Evolutionary conservation across 352 stramenopile genomes (phyloP), one percentile per base, ranked within the genome.

Genomic region (Globisporangium parvum): DNA sequence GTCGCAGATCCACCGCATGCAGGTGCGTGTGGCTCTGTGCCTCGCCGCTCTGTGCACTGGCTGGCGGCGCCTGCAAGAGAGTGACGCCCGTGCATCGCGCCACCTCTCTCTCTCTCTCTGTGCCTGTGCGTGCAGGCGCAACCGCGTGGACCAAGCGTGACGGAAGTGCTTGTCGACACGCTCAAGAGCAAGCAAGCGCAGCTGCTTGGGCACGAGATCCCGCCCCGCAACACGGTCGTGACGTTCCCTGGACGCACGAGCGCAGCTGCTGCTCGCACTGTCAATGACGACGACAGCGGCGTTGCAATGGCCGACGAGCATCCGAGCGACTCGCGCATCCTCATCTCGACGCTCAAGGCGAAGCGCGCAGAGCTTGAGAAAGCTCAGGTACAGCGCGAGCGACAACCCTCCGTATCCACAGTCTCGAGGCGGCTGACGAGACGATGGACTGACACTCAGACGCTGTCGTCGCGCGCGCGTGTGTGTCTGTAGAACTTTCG

Each of bases 141-240:
- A 60, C 85, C 85, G 23, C 74, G 85, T 39, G 85, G 85, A 1
- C 70, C 80, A 3, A 93, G 85, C 54, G 74, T 73, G 12, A 95
- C 83, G 3, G 80, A 93, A 67, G 75, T 88, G 20, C 75, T 87
- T 17, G 73, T 95, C 9, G 82, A 82, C 18, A 73, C 73, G 9
- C 53, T 95, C 24, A 93, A 92, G 53, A 73, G 61, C 14, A 93
- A 93, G 53, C 75, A 95, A 56, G 67, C 93, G 47, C 63, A 80
- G 60, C 49, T 95, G 21, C 44, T 92, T 8, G 67, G 66, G 18
- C 55, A 77, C 21, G 70, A 87, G 21, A 86, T 79, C 33, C 81
- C 84, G 14, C 48, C 71, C 18, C 71, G 85, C n/a, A 89, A 88
- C 54, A 90, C 85, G 41, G 75, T 54, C 26, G 53, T 93, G 24